Conservation (phyloP, 1,139 yeast genomes). For the Suhomyces taliae region DNA sequence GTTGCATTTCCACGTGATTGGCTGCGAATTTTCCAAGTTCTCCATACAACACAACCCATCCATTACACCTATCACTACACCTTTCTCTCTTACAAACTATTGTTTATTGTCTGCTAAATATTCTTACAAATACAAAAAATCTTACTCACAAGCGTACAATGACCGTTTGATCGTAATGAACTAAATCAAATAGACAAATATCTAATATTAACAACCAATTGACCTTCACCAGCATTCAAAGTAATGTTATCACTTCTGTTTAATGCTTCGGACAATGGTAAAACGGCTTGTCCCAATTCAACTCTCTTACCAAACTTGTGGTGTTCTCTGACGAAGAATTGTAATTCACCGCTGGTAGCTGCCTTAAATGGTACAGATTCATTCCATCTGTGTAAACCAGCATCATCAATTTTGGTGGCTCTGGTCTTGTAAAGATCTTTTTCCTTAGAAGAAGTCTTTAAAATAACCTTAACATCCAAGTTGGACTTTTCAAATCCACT, state of each 20-base stretch:
- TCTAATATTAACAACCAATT: conserved; percentile 31
- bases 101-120: no score
- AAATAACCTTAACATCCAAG: conserved; percentile 52
- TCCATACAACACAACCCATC: background rate
- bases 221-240: conserved; percentile 32
- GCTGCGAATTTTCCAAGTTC: background rate
- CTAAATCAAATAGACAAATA: conserved; percentile 15
- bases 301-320: conserved; percentile 74
- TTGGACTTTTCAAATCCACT: conserved; percentile 30
- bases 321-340: conserved; percentile 62
- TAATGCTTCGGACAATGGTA: conserved; percentile 39
- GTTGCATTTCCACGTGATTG: background rate
- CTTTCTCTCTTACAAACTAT: background rate
- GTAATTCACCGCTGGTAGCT: conserved; percentile 55
- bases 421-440: conserved; percentile 70
- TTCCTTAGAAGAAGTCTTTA: conserved; percentile 52
- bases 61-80: background rate
- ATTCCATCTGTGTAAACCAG: conserved; percentile 53
- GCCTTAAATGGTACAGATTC: conserved; percentile 72
- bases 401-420: conserved; percentile 48
- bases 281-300: conserved; percentile 57
- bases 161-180: no score
- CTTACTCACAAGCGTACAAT: no score
- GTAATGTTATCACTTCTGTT: conserved; percentile 33
- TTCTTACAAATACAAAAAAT: background rate